Conservation (phyloP, 106 monocot genomes). For the Dendrobium nobile region DNA sequence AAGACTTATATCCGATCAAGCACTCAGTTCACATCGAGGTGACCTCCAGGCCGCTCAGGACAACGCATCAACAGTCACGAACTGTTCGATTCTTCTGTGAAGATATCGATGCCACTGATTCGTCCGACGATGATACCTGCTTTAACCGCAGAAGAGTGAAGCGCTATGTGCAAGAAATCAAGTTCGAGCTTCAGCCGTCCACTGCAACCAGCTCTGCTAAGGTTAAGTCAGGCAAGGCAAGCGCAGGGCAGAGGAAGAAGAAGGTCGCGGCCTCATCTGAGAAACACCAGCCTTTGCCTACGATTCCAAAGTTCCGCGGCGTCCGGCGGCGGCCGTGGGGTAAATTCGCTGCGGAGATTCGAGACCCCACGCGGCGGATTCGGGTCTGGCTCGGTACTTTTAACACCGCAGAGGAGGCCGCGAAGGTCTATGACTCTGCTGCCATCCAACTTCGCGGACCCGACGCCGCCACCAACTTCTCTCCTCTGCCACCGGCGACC, state of each 20-base stretch:
- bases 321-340: constrained; percentile 59
- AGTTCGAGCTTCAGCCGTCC: constrained; percentile 4
- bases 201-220: neutral
- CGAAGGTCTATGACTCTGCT: constrained; percentile 48
- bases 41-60: neutral
- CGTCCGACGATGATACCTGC: constrained; percentile 22
- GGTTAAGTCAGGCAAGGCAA: neutral
- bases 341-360: constrained; percentile 56
- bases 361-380: constrained; percentile 34
- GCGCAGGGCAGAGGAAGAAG: constrained; percentile 3
- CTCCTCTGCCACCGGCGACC: neutral
- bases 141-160: constrained; percentile 10
- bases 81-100: constrained; percentile 25
- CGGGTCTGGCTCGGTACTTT: constrained; percentile 63
- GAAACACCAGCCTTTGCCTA: neutral
- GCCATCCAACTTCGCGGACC: constrained; percentile 58
- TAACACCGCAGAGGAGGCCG: constrained; percentile 54
- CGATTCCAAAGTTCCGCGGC: constrained; percentile 34
- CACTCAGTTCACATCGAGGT: constrained; percentile 21
- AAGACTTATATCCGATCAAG: neutral
- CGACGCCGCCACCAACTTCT: constrained; percentile 50
- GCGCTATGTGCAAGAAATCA: constrained; percentile 32
- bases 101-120: constrained; percentile 61
- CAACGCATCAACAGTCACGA: neutral
- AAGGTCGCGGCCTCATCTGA: neutral